Percentiles rank a stretch among this genome's conserved stretches.
Evolutionary conservation across 2,329 filamentous ascomycete species (phyloP).

Genomic region (Grosmannia clavigera): DNA sequence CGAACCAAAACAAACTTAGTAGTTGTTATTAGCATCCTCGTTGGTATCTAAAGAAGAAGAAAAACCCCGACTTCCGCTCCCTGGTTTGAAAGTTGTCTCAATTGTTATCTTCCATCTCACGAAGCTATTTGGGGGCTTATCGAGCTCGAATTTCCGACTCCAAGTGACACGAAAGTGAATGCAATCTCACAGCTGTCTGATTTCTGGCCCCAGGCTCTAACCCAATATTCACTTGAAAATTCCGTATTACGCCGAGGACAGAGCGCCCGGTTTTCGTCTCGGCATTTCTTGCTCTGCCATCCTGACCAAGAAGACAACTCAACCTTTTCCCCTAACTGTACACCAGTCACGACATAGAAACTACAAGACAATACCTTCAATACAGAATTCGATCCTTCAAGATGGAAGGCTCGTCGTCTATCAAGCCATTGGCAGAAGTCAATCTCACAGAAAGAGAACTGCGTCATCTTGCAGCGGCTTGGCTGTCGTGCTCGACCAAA

Average conservation of each 20-base stretch:
- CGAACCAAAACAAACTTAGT: background rate
- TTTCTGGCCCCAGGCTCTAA: background rate
- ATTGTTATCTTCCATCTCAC: no score
- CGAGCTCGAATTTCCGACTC: background rate
- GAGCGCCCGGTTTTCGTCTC: background rate
- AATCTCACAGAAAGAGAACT: slow-evolving; percentile 7
- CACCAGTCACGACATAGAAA: background rate
- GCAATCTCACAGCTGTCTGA: background rate
- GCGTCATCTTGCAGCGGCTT: slow-evolving; percentile 6
- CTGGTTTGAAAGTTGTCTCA: no score
- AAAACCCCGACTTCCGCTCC: no score
- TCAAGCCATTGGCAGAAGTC: slow-evolving; percentile 3
- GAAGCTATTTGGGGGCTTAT: no score
- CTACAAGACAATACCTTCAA: background rate
- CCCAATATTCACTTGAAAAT: background rate
- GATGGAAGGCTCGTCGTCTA: background rate
- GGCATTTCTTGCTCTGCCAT: background rate
- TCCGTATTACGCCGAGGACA: background rate
- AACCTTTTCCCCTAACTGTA: background rate
- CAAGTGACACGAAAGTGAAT: background rate
- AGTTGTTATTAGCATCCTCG: background rate
- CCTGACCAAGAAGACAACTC: background rate
- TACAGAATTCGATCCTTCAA: no score
- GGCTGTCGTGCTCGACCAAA: slow-evolving; percentile 2
- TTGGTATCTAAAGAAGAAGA: background rate